phyloP scores from a whole-genome alignment of 257 asterid genomes.

The Rhazya stricta region DNA sequence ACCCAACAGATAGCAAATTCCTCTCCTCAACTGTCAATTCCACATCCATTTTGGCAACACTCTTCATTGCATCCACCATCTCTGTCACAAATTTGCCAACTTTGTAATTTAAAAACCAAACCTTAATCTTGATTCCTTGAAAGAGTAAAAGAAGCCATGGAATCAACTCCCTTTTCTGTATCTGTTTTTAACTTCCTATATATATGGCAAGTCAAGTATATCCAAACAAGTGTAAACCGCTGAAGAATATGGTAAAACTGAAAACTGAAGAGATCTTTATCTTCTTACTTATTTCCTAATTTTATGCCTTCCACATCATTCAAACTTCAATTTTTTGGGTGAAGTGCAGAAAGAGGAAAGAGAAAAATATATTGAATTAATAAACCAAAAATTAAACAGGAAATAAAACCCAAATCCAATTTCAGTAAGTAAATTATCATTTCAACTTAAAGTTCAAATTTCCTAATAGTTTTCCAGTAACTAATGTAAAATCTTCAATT shows the following conservation, averaged over 20 bases:
- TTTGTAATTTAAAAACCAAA: not conserved
- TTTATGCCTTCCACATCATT: not conserved
- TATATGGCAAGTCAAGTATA: not conserved
- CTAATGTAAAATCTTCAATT: not conserved
- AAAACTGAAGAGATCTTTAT: conserved; percentile 5
- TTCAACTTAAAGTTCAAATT: not conserved
- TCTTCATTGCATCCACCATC: conserved; percentile 86
- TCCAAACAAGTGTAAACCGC: not conserved
- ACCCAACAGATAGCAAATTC: conserved; percentile 85
- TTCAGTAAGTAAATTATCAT: not conserved
- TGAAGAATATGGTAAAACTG: not conserved
- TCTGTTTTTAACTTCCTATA: not conserved
- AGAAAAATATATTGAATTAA: not conserved
- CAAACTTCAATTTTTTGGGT: no score
- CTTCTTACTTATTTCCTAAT: not conserved
- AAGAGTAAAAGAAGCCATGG: not conserved
- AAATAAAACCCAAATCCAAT: not conserved
- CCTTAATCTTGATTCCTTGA: not conserved
- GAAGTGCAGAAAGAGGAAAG: not conserved
- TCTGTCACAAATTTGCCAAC: conserved; percentile 32
- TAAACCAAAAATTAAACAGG: not conserved
- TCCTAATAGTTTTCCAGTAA: conserved; percentile 3
- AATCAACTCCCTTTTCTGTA: not conserved
- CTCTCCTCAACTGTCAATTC: conserved; percentile 82
- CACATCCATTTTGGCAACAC: conserved; percentile 65